Conservation (phyloP, 805 yeast genomes). For the Metschnikowia picachoensis region DNA sequence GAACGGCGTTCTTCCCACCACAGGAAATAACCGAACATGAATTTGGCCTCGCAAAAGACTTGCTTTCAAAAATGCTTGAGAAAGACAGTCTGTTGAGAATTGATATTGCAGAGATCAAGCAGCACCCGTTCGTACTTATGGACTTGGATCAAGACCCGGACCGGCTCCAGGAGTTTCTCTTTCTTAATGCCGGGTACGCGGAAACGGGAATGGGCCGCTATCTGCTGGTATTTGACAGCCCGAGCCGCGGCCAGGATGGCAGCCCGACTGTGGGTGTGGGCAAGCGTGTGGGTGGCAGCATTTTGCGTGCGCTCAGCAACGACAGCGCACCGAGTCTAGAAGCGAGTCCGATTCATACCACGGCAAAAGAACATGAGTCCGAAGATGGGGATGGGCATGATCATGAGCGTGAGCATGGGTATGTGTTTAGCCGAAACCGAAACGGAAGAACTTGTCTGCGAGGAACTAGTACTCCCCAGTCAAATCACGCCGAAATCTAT, state of each 20-base stretch:
- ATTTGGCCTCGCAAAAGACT: slow-evolving; percentile 48
- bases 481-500: background rate
- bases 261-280: slow-evolving; percentile 84
- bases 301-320: slow-evolving; percentile 33
- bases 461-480: no score
- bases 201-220: background rate
- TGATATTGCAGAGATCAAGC: slow-evolving; percentile 66
- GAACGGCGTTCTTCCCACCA: slow-evolving; percentile 35
- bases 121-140: slow-evolving; percentile 61
- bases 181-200: slow-evolving; percentile 22
- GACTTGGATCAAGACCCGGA: slow-evolving; percentile 37
- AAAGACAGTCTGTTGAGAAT: slow-evolving; percentile 70
- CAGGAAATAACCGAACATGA: slow-evolving; percentile 41
- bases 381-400: no score
- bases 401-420: no score
- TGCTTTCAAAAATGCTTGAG: slow-evolving; percentile 56
- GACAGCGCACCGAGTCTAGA: slow-evolving; percentile 13
- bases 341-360: background rate
- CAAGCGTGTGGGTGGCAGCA: slow-evolving; percentile 43
- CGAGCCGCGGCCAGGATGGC: slow-evolving; percentile 59
- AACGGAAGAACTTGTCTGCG: background rate
- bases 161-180: slow-evolving; percentile 33
- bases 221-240: slow-evolving; percentile 38
- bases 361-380: no score
- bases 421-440: background rate